Base-by-base conservation (phyloP, 1,139 yeast species). In the Oligophagozyma castellii region DNA sequence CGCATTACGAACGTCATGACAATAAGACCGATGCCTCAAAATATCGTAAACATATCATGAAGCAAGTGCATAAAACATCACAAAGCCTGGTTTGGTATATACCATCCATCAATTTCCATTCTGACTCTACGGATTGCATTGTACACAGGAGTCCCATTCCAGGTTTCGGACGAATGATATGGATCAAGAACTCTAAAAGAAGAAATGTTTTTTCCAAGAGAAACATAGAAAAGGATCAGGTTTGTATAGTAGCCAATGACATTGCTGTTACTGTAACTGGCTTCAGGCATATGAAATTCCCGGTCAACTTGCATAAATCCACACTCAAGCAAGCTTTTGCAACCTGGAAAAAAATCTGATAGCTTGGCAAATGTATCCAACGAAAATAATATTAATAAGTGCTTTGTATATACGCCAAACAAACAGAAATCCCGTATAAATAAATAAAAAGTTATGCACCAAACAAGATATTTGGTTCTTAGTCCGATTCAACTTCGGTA, bases 341-440 rank as follows among this genome's bases (percentile, higher is more conserved):
- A 11, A 43, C 42, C 26, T 46, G 52, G 51, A 43, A 43, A n/a
- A 24, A 28, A n/a, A 12, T 7, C 75, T 44, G 2, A 73, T 59
- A n/a, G n/a, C n/a, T n/a, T n/a, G n/a, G n/a, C n/a, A n/a, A n/a
- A n/a, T n/a, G n/a, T n/a, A n/a, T n/a, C n/a, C n/a, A n/a, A n/a
- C n/a, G n/a, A n/a, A n/a, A n/a, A n/a, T n/a, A n/a, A n/a, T 25
- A 25, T 23, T 16, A 16, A 23, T 23, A 23, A 11, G 15, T 18
- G 14, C 12, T 12, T 24, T 11, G 19, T n/a, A 15, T 22, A 16
- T 24, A 11, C 19, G 10, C n/a, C 20, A 18, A 19, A 19, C 27
- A 22, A 14, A 19, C 31, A 29, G 27, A 27, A 25, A 32, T 22
- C 27, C 23, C 24, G 23, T 16, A 27, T 16, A 31, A 19, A 16